A percentile compares a stretch with the other conserved stretches of the same genome.
phyloP scores from a whole-genome alignment of 108 stramenopile species.

The Cyclotella atomus region DNA sequence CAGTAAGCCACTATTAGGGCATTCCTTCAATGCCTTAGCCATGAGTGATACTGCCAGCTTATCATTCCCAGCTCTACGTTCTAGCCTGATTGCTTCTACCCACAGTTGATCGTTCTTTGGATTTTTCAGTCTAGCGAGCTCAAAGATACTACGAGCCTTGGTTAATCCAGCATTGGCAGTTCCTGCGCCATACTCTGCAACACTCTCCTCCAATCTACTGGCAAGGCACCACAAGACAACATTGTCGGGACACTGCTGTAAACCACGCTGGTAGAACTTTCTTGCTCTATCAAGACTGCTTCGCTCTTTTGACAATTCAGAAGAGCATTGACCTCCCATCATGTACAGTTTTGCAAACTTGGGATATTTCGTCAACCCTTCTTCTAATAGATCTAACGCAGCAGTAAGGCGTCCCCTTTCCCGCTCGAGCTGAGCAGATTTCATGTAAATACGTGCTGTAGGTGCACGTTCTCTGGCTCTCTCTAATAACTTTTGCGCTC shows the following conservation, averaged over 20 bases:
- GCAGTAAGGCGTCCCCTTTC: constrained; percentile 55
- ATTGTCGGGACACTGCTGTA: constrained; percentile 79
- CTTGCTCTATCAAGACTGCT: constrained; percentile 72
- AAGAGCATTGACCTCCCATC: constrained; percentile 95
- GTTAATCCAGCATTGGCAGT: constrained; percentile 61
- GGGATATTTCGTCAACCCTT: constrained; percentile 78
- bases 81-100: constrained; percentile 93
- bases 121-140: constrained; percentile 92
- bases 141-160: constrained; percentile 94
- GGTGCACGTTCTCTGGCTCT: constrained; percentile 88
- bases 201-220: constrained; percentile 86
- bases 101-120: constrained; percentile 82
- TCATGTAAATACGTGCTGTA: constrained; percentile 92
- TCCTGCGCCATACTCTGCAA: constrained; percentile 44
- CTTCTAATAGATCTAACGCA: constrained; percentile 75
- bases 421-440: constrained; percentile 91
- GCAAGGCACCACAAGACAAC: constrained; percentile 90
- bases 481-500: constrained; percentile 87
- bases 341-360: constrained; percentile 90
- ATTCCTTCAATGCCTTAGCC: constrained; percentile 96
- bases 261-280: constrained; percentile 78
- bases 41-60: constrained; percentile 88
- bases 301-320: constrained; percentile 67
- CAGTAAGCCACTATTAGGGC: constrained; percentile 89
- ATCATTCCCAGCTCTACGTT: constrained; percentile 83